Evolutionary conservation across 1,284 basidiomycete species (phyloP), one percentile per base, ranked within the genome.

Genomic region (Pulchroboletus neoregius): DNA sequence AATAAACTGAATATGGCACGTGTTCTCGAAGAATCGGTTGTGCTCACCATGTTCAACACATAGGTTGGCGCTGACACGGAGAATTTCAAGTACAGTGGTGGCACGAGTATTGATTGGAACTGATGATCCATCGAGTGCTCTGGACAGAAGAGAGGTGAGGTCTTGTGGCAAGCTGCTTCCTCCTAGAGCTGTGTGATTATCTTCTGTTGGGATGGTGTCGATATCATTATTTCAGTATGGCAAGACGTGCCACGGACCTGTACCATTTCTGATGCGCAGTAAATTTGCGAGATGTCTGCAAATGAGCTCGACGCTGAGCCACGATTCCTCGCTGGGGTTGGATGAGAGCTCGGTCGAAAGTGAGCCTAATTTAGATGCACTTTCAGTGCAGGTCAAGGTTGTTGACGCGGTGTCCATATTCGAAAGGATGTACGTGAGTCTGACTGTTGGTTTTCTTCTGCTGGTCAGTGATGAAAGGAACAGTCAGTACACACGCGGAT

Each of bases 21-120:
- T 28, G 15, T 37, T 20, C 16, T 37, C 26, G 18, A 44, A 31
- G 24, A 27, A 35, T 36, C 22, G 23, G 7, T 13, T 33, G 40
- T 39, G 33, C 76, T 58, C 57, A 81, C 89, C 81, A 57, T 91
- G 85, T 58, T 91, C 86, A 68, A 88, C 82, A 63, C 85, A 89
- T 9, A 91, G 66, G 65, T 91, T 91, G 13, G 87, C 87, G 16
- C 79, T 79, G 15, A 89, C 79, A 46, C 87, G 76, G 43, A 91
- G 73, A 23, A 89, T 68, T 61, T 91, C 85, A 49, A 78, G 76
- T 11, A 82, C 69, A 18, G 75, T 74, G 7, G 73, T 57, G 40
- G 76, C 71, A 50, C 71, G 73, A 16, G 65, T 50, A 22, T 71
- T 64, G 36, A 63, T 65, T 11, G 81, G 78, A 39, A 73, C 69